Conservation (phyloP, 1,284 basidiomycete species). For the Trametes pubescens region DNA sequence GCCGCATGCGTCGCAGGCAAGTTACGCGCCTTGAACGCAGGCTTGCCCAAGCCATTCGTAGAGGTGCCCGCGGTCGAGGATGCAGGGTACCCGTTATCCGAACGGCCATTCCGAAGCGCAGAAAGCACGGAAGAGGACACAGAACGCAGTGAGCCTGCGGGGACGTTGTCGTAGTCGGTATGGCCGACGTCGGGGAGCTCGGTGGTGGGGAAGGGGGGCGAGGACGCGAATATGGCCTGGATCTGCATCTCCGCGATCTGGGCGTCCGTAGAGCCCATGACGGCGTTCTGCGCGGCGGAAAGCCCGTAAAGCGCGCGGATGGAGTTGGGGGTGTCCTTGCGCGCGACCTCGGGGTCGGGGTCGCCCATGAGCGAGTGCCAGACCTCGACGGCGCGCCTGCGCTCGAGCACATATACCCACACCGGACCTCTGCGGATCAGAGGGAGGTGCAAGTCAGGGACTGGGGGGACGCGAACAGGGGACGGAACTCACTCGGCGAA, state of each 20-base stretch:
- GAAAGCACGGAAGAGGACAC: constrained; percentile 56
- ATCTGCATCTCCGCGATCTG: constrained; percentile 79
- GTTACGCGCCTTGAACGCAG: constrained; percentile 74
- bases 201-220: constrained; percentile 73
- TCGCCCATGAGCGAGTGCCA: constrained; percentile 78
- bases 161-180: constrained; percentile 37
- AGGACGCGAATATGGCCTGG: constrained; percentile 75
- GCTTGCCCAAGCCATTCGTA: constrained; percentile 50
- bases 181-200: constrained; percentile 62
- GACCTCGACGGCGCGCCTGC: constrained; percentile 78
- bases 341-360: constrained; percentile 64
- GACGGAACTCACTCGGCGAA: constrained; percentile 70
- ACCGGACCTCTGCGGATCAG: constrained; percentile 68
- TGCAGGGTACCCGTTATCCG: constrained; percentile 47
- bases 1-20: constrained; percentile 65
- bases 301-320: constrained; percentile 73
- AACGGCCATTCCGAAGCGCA: constrained; percentile 49
- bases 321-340: constrained; percentile 62
- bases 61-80: constrained; percentile 55
- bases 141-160: constrained; percentile 53
- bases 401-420: constrained; percentile 87
- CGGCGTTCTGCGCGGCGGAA: constrained; percentile 60
- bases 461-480: constrained; percentile 16
- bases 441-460: constrained; percentile 8
- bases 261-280: constrained; percentile 74